Conservation (phyloP, 768 basidiomycete species). For the Boletus tylopilopsis region DNA sequence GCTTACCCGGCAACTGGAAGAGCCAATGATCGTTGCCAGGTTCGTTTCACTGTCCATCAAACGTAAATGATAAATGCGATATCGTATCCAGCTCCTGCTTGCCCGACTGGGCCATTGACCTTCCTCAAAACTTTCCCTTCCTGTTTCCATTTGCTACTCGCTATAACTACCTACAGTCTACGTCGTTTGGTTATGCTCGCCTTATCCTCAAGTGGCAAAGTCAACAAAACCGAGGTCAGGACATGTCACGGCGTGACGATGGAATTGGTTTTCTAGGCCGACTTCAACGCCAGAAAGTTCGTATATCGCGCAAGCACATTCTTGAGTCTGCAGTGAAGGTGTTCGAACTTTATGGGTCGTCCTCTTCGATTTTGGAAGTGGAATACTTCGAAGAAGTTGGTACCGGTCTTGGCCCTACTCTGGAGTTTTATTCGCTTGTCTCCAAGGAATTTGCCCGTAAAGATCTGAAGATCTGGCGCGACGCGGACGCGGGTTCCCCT, state of each 20-base stretch:
- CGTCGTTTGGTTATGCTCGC: constrained; percentile 95
- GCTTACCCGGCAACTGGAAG: constrained; percentile 93
- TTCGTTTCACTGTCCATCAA: constrained; percentile 42
- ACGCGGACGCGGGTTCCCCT: constrained; percentile 60
- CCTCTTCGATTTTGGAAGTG: constrained; percentile 90
- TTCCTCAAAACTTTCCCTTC: constrained; percentile 97
- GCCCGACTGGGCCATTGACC: constrained; percentile 95
- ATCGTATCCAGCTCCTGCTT: constrained; percentile 70
- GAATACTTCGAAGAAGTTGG: constrained; percentile 99
- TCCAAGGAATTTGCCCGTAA: constrained; percentile 91
- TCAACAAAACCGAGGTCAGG: constrained; percentile 76
- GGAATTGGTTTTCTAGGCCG: constrained; percentile 90
- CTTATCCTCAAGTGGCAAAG: constrained; percentile 94
- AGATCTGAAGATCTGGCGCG: constrained; percentile 89
- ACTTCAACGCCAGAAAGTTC: constrained; percentile 91
- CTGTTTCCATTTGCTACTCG: constrained; percentile 98
- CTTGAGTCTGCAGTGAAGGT: constrained; percentile 96
- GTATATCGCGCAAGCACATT: constrained; percentile 92
- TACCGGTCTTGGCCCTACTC: constrained; percentile 93
- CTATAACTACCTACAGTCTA: constrained; percentile 95
- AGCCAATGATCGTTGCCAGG: constrained; percentile 99
- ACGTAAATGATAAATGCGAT: neutral
- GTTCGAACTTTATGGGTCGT: constrained; percentile 94
- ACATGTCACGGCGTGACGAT: constrained; percentile 80
- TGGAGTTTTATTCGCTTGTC: constrained; percentile 98